Conservation (phyloP, 1,284 basidiomycete genomes). For the Sanghuangporus weigelae region DNA sequence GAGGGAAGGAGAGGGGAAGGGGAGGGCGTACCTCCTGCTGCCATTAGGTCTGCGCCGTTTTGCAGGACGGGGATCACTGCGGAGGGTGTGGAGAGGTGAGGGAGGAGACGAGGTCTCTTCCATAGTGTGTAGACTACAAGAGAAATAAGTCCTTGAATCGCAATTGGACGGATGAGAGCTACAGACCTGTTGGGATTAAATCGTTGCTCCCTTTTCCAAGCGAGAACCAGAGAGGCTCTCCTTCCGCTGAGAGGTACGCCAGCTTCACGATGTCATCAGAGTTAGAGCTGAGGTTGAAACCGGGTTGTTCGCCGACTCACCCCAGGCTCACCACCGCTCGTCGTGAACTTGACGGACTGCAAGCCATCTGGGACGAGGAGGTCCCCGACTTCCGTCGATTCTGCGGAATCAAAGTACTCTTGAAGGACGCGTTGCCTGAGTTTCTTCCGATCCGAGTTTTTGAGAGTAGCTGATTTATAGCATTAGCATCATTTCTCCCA, state of each 20-base stretch:
- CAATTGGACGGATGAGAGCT: background rate
- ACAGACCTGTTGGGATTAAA: constrained; percentile 62
- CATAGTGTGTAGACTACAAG: constrained; percentile 77
- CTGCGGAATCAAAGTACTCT: constrained; percentile 36
- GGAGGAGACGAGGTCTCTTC: constrained; percentile 61
- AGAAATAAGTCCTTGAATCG: too few relatives aligned
- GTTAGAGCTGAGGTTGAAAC: background rate
- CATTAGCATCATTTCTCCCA: background rate
- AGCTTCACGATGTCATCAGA: constrained; percentile 33
- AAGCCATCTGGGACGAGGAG: constrained; percentile 67
- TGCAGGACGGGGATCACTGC: constrained; percentile 59
- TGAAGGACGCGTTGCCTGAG: constrained; percentile 54
- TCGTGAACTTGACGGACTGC: constrained; percentile 57
- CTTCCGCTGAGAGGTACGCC: constrained; percentile 59
- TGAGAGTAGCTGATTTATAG: constrained; percentile 46
- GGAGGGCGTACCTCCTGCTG: constrained; percentile 59
- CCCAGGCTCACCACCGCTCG: constrained; percentile 56
- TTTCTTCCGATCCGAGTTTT: constrained; percentile 65
- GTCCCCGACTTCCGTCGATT: constrained; percentile 38
- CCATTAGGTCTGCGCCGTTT: constrained; percentile 75
- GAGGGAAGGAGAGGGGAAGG: constrained; percentile 13
- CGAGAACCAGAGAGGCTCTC: constrained; percentile 81
- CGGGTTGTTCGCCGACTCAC: constrained; percentile 35
- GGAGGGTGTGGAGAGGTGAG: constrained; percentile 58
- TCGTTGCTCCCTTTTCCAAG: constrained; percentile 61